Base-by-base conservation (phyloP, 2,329 filamentous ascomycete genomes). In the Orbilia ellipsospora region DNA sequence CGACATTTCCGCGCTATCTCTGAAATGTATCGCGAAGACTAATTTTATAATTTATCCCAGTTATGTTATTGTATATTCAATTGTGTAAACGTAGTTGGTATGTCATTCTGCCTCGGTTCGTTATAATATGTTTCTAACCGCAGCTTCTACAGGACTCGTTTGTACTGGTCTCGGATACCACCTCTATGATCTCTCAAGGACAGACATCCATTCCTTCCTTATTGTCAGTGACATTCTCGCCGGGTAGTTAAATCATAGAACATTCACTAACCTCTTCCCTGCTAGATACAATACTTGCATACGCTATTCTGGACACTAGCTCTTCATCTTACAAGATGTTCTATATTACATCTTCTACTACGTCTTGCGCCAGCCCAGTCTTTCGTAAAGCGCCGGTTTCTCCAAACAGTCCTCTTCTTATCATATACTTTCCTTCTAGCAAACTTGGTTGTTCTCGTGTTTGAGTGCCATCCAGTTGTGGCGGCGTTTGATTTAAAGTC, bases 251-350 rank as follows among this genome's bases (percentile, higher is more conserved):
- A 7, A 26, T 18, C 13, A 4, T 26, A 18, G 18, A 15, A 26
- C 15, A 23, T 4, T 8, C 12, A 18, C 31, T 40, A 18, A 55
- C 28, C 36, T 61, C 7, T 4, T 36, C 10, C 6, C 31, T 23
- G 1, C 8, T 61, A 75, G 72, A 59, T 77, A 45, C 73, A 77
- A 67, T 77, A 70, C 45, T 56, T 77, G 18, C 73, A 77, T 59
- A 77, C 73, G 4, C 61, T 77, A 6, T 72, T 70, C 16, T 77
- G 73, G 73, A 72, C 67, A 2, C 6, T 77, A n/a, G 73, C 73
- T 0, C 61, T 77, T 13, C 73, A 77, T 18, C 67, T 77, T 13
- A 77, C 73, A 18, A 54, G 73, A 26, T 72, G 65, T 16, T 77
- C 73, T 4, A 72, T 77, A 6, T 55, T 77, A 4, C 73, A 77